These are phyloP conservation scores for Astrothelium subdiscretum DNA, from an alignment of 495 filamentous ascomycete species.

Conservation along the genomic window DNA sequence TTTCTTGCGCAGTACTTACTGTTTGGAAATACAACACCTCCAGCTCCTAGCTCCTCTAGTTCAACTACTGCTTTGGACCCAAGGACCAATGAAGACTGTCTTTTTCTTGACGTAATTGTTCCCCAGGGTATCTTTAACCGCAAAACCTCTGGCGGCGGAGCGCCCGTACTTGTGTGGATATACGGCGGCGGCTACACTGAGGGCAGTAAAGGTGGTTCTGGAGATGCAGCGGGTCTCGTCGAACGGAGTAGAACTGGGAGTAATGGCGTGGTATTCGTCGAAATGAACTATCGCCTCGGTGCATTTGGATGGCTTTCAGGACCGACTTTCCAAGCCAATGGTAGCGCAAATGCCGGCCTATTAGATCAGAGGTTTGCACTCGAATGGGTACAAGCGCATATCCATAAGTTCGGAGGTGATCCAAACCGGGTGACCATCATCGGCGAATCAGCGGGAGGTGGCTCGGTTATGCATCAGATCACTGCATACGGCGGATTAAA, in stretches of 20 bases:
- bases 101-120: slow-evolving; percentile 39
- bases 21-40: slow-evolving; percentile 25
- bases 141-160: slow-evolving; percentile 11
- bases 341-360: slow-evolving; percentile 52
- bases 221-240: slow-evolving; percentile 23
- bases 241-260: slow-evolving; percentile 8
- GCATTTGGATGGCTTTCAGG: slow-evolving; percentile 53
- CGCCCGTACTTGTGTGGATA: slow-evolving; percentile 29
- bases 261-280: slow-evolving; percentile 17
- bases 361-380: slow-evolving; percentile 58
- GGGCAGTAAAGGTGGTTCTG: slow-evolving; percentile 19
- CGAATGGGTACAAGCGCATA: slow-evolving; percentile 60
- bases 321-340: slow-evolving; percentile 32
- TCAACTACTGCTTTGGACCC: slow-evolving; percentile 28
- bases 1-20: slow-evolving; percentile 29
- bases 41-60: slow-evolving; percentile 1
- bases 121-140: slow-evolving; percentile 20
- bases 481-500: slow-evolving; percentile 32
- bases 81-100: slow-evolving; percentile 43
- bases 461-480: slow-evolving; percentile 54
- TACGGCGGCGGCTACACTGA: slow-evolving; percentile 26
- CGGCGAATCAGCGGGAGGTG: slow-evolving; percentile 59
- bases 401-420: slow-evolving; percentile 60
- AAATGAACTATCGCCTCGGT: slow-evolving; percentile 37
- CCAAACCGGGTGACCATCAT: slow-evolving; percentile 49